Base-by-base conservation (phyloP, 352 stramenopile species). In the Globisporangium parvum region DNA sequence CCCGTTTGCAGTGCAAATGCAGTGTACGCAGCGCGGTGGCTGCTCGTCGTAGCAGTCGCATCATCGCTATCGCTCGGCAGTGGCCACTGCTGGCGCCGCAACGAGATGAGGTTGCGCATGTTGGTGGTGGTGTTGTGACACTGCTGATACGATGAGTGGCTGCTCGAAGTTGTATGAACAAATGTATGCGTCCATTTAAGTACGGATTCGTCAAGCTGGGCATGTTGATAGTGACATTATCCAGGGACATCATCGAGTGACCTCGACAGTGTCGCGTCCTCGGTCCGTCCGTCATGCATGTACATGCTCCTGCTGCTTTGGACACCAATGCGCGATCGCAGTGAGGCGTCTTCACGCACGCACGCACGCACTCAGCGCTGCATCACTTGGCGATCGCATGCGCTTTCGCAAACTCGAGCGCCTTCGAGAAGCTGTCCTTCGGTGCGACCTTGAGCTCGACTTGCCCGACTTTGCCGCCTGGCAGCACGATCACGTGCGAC, bases 401-500 rank as follows among this genome's bases (percentile, higher is more conserved):
- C 47, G 51, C 53, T 47, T 65, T 65, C 46, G 33, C 80, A 59
- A 91, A 95, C 47, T 61, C 80, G 12, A 95, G 69, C 45, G 74
- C 77, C 68, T 88, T 90, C 56, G 55, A 80, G 65, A 93, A 82
- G 63, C 85, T 95, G 56, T 93, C 83, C 33, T 83, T 52, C n/a
- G 85, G 85, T 45, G 75, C 70, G 53, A 92, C 80, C 58, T 88
- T 79, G 61, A 67, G 69, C 56, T 87, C 65, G 37, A 95, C 77
- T 51, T 95, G 66, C 48, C 77, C 83, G 18, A 95, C 61, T 37
- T 79, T 78, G 41, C 80, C 83, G 39, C 85, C 85, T n/a, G 77
- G 73, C 35, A 88, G 65, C 28, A 95, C 54, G 59, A 95, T 88
- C 61, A 92, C 81, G 51, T 95, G 85, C 70, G 85, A 95, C 53